Conservation (phyloP, 1,284 basidiomycete genomes). For the Cronartium ribicola region DNA sequence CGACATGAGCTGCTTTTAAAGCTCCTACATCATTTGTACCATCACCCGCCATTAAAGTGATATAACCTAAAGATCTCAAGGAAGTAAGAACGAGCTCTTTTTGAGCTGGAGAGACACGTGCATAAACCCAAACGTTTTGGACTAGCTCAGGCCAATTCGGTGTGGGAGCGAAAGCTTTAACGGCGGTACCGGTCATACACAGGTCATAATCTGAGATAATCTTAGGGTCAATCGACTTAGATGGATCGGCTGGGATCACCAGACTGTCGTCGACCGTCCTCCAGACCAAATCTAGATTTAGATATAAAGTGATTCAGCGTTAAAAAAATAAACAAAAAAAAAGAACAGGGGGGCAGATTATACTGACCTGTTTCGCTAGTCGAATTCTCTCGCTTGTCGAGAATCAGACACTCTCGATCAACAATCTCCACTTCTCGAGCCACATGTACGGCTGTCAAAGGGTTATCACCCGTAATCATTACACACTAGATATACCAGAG, state of each 20-base stretch:
- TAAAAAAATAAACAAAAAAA: neutral
- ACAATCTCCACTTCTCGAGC: conserved; percentile 92
- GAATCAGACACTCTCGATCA: conserved; percentile 82
- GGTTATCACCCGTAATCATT: conserved; percentile 98
- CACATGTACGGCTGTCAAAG: conserved; percentile 87
- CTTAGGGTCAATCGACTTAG: conserved; percentile 67
- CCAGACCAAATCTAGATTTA: conserved; percentile 53
- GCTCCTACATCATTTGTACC: conserved; percentile 96
- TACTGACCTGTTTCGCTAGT: conserved; percentile 62
- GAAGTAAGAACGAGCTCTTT: conserved; percentile 89
- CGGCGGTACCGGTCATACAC: conserved; percentile 84
- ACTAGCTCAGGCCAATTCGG: conserved; percentile 69
- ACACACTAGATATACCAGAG: conserved; percentile 62
- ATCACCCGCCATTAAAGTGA: conserved; percentile 92
- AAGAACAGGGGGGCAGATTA: conserved; percentile 1
- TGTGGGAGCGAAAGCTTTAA: conserved; percentile 70
- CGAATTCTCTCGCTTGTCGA: conserved; percentile 79
- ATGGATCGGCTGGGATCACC: conserved; percentile 73
- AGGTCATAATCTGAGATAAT: conserved; percentile 84
- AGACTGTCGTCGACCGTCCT: conserved; percentile 79
- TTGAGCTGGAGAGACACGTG: conserved; percentile 88
- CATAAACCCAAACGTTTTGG: conserved; percentile 92
- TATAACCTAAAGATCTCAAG: conserved; percentile 77
- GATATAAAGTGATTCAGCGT: neutral
- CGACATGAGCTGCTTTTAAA: conserved; percentile 90